A percentile compares a stretch with the other conserved stretches of the same genome.
Conservation (phyloP, 768 basidiomycete species). For the Saitozyma podzolica region DNA sequence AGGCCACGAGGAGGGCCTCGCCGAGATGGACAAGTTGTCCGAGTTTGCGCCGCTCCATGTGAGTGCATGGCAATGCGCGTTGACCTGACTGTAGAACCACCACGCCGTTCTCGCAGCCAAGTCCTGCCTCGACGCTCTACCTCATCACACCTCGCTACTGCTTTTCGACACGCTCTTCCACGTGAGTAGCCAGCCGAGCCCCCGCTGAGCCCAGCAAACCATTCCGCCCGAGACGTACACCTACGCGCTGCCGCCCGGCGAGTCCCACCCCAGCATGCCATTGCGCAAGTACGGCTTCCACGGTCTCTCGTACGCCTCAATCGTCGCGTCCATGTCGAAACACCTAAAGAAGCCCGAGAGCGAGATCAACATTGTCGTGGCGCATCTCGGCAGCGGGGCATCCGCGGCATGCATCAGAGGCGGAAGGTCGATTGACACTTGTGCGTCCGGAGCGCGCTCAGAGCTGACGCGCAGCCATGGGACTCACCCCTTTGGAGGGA, state of each 20-base stretch:
- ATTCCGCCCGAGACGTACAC: constrained; percentile 74
- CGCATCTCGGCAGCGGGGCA: constrained; percentile 90
- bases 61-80: constrained; percentile 5
- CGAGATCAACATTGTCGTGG: constrained; percentile 70
- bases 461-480: constrained; percentile 60
- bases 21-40: constrained; percentile 65
- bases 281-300: constrained; percentile 91
- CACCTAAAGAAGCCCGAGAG: constrained; percentile 62
- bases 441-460: constrained; percentile 22
- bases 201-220: constrained; percentile 56
- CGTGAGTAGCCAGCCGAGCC: constrained; percentile 15
- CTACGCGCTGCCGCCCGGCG: constrained; percentile 64
- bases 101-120: constrained; percentile 55
- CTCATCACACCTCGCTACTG: constrained; percentile 70
- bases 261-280: constrained; percentile 65
- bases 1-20: constrained; percentile 70
- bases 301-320: constrained; percentile 63
- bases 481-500: constrained; percentile 82
- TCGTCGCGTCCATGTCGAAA: constrained; percentile 64
- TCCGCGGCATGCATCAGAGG: constrained; percentile 72
- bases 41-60: constrained; percentile 73
- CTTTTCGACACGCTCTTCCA: constrained; percentile 77
- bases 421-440: constrained; percentile 78
- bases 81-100: constrained; percentile 51
- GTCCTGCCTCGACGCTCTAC: constrained; percentile 64